Conservation (phyloP, 1,139 yeast species). For the Yamadazyma mexicana region DNA sequence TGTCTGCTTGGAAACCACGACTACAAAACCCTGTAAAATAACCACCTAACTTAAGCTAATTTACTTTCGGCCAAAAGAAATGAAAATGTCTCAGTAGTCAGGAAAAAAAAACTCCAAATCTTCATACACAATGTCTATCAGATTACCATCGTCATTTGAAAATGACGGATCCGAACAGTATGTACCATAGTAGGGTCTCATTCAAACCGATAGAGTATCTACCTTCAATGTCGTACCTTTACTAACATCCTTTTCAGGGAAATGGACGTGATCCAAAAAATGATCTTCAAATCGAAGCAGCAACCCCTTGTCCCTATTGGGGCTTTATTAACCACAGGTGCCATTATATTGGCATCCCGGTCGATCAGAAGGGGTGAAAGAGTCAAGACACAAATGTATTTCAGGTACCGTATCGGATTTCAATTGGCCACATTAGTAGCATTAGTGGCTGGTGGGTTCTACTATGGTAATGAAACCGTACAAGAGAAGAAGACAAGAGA, state of each 20-base stretch:
- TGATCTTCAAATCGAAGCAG: conserved; percentile 51
- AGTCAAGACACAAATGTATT: conserved; percentile 77
- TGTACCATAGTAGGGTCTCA: too few relatives aligned
- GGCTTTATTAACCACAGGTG: conserved; percentile 73
- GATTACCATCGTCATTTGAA: conserved; percentile 20
- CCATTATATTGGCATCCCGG: conserved; percentile 75
- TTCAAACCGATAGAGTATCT: too few relatives aligned
- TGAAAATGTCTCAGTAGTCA: neutral
- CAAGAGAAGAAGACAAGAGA: conserved; percentile 53
- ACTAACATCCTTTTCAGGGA: conserved; percentile 21
- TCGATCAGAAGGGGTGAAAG: conserved; percentile 75
- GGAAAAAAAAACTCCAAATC: neutral
- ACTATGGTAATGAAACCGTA: conserved; percentile 49
- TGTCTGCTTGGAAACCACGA: too few relatives aligned
- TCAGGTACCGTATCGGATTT: conserved; percentile 84
- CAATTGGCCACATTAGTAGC: conserved; percentile 85
- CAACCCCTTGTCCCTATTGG: conserved; percentile 87
- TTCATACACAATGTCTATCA: conserved; percentile 16
- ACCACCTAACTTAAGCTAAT: too few relatives aligned
- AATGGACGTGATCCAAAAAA: conserved; percentile 31
- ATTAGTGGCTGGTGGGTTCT: conserved; percentile 72
- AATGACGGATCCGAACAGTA: conserved; percentile 13
- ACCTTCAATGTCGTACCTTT: too few relatives aligned
- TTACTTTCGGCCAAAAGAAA: neutral
- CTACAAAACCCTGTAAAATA: too few relatives aligned